phyloP scores from a whole-genome alignment of 495 filamentous ascomycete species.

The Elaphomyces granulatus region DNA sequence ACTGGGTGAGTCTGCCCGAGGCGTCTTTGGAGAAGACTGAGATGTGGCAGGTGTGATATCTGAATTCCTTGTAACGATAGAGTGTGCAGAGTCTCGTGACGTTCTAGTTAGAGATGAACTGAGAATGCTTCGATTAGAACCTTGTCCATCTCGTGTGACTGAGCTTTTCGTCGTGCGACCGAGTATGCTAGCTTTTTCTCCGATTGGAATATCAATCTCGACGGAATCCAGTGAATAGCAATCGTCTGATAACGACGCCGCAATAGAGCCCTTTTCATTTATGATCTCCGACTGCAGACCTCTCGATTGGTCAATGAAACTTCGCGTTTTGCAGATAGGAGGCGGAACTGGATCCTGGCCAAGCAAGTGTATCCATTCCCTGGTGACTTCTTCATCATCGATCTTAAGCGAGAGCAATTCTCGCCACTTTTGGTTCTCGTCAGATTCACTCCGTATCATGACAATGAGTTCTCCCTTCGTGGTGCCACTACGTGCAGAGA shows the following conservation, averaged over 20 bases:
- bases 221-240: conserved; percentile 12
- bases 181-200: conserved; percentile 39
- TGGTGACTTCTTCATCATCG: conserved; percentile 57
- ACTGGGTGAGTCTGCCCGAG: no score
- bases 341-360: conserved; percentile 67
- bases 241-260: conserved; percentile 2
- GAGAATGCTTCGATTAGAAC: conserved; percentile 26
- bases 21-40: conserved; percentile 16
- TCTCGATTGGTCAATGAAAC: conserved; percentile 35
- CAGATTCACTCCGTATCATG: conserved; percentile 53
- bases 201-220: conserved; percentile 55
- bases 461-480: conserved; percentile 54
- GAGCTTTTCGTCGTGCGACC: conserved; percentile 20
- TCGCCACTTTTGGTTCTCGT: conserved; percentile 46
- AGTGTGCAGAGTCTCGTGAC: conserved; percentile 20
- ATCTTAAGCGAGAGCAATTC: conserved; percentile 62
- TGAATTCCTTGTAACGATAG: conserved; percentile 25
- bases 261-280: conserved; percentile 1
- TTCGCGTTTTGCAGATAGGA: conserved; percentile 32
- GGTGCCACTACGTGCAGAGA: conserved; percentile 74
- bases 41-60: conserved; percentile 20
- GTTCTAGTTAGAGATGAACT: conserved; percentile 19
- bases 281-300: conserved; percentile 20
- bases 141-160: conserved; percentile 19
- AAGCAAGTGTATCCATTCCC: conserved; percentile 80